Conservation (phyloP, 495 filamentous ascomycete species). For the Tuber calosporum region DNA sequence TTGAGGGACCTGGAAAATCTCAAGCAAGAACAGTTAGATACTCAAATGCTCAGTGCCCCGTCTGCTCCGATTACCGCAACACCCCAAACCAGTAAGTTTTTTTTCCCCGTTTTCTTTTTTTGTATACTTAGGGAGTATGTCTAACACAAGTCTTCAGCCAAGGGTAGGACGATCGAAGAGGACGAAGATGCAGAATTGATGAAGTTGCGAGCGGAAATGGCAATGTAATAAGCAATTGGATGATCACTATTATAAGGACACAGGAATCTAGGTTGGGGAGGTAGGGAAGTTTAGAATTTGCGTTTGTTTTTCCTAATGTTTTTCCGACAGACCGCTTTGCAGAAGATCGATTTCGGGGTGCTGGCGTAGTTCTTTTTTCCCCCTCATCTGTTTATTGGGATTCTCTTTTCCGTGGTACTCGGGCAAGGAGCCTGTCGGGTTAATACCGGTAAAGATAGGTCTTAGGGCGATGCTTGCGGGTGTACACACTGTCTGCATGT, state of each 20-base stretch:
- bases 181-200: slow-evolving; percentile 90
- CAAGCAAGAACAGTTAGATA: slow-evolving; percentile 80
- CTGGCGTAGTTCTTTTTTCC: slow-evolving; percentile 12
- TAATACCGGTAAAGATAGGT: background rate
- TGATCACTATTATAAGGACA: background rate
- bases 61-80: slow-evolving; percentile 51
- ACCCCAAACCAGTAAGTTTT: slow-evolving; percentile 66
- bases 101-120: slow-evolving; percentile 46
- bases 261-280: slow-evolving; percentile 11
- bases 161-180: slow-evolving; percentile 64
- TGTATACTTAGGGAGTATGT: slow-evolving; percentile 24
- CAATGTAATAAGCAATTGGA: slow-evolving; percentile 58
- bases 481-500: background rate
- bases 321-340: slow-evolving; percentile 5
- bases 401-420: background rate
- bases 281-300: slow-evolving; percentile 25
- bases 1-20: slow-evolving; percentile 68
- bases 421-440: background rate
- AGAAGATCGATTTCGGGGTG: slow-evolving; percentile 4
- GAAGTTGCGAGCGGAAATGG: slow-evolving; percentile 95
- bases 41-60: slow-evolving; percentile 87
- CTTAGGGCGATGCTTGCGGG: background rate
- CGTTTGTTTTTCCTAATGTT: slow-evolving; percentile 23
- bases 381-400: background rate
- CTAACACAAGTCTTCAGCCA: slow-evolving; percentile 40